Conservation (phyloP, 176 grass and related monocot genomes). For the Calamus simplicifolius region DNA sequence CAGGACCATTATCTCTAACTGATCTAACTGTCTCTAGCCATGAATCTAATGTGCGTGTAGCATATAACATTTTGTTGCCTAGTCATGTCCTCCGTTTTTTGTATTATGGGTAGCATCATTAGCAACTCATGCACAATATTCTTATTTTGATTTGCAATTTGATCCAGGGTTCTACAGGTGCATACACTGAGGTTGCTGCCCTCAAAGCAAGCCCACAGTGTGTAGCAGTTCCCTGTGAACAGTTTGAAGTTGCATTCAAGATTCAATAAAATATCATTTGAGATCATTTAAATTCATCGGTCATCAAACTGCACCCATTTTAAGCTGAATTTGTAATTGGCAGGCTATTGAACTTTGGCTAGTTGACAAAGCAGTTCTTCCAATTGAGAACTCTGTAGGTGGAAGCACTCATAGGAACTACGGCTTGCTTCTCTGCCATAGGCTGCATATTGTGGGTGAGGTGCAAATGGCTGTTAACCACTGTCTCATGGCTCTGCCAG, state of each 20-base stretch:
- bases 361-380: slow-evolving; percentile 47
- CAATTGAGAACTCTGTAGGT: too few species aligned
- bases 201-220: slow-evolving; percentile 43
- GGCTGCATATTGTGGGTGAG: too few species aligned
- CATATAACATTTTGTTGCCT: neutral
- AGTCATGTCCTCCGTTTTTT: neutral
- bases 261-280: slow-evolving; percentile 9
- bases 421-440: too few species aligned
- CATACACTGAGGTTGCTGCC: slow-evolving; percentile 40
- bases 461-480: slow-evolving; percentile 31
- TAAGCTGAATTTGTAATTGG: slow-evolving; percentile 1
- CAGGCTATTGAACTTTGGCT: slow-evolving; percentile 58
- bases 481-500: slow-evolving; percentile 50
- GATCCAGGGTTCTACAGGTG: slow-evolving; percentile 41
- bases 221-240: slow-evolving; percentile 42
- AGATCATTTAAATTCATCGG: too few species aligned
- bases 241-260: slow-evolving; percentile 44
- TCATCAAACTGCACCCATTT: neutral
- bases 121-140: too few species aligned
- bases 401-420: too few species aligned
- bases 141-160: neutral
- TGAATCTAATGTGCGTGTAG: too few species aligned
- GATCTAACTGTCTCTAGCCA: too few species aligned
- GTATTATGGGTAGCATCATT: too few species aligned
- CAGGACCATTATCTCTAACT: too few species aligned